Percentiles rank a stretch among this genome's conserved stretches.
Evolutionary conservation across 2,329 filamentous ascomycete genomes (phyloP).

Genomic region (Juglanconis juglandina): DNA sequence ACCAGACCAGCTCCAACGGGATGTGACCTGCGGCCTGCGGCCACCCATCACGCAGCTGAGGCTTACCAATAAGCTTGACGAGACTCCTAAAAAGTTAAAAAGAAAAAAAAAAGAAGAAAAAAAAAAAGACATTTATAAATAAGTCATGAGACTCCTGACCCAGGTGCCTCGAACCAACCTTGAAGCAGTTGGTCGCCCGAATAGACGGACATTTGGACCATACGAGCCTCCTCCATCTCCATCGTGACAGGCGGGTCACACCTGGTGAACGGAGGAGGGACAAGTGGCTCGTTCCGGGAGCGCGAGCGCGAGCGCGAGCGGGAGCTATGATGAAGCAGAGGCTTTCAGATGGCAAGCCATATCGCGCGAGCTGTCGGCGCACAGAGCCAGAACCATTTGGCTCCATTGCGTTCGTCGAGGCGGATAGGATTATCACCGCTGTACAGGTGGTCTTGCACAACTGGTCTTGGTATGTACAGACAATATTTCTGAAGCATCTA

Average conservation of each 20-base stretch:
- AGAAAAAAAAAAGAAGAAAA: too few relatives aligned
- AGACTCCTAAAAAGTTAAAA: too few relatives aligned
- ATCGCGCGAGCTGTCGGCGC: not conserved
- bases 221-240: too few relatives aligned
- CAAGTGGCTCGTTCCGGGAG: not conserved
- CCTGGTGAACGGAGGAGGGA: too few relatives aligned
- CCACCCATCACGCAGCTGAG: not conserved
- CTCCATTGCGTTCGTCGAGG: not conserved
- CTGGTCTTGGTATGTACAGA: slow-evolving; percentile 26
- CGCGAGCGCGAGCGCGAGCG: too few relatives aligned
- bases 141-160: too few relatives aligned
- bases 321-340: not conserved
- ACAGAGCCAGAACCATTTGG: not conserved
- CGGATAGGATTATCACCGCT: not conserved
- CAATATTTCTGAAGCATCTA: not conserved
- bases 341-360: not conserved
- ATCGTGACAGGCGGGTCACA: too few relatives aligned
- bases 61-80: not conserved
- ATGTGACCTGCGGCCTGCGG: too few relatives aligned
- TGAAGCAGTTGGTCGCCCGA: too few relatives aligned
- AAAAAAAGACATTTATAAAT: not conserved
- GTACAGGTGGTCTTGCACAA: slow-evolving; percentile 3
- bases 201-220: too few relatives aligned
- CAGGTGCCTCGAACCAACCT: too few relatives aligned
- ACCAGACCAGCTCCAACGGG: too few relatives aligned